Percentiles rank a stretch among this genome's conserved stretches.
These are phyloP conservation scores for Gracilaria gracilis DNA, from an alignment of 23 red algal species.

Conservation along the genomic window DNA sequence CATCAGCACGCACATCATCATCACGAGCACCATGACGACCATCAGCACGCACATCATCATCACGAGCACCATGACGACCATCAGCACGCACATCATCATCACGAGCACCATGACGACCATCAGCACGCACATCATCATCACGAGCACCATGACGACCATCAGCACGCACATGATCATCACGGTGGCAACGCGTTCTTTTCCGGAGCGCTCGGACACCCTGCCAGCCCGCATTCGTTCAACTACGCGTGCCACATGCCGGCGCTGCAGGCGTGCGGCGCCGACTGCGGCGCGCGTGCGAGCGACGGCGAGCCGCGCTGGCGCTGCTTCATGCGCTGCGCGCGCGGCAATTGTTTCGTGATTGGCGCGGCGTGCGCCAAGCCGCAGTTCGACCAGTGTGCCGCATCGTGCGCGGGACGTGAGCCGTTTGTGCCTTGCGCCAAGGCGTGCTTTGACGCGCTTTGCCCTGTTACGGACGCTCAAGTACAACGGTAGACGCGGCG, in stretches of 20 bases:
- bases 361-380: not conserved
- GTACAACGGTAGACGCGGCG: no score
- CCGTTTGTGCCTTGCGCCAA: not conserved
- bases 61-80: no score
- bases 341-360: not conserved
- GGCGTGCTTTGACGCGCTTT: not conserved
- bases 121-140: no score
- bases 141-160: no score
- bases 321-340: not conserved
- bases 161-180: no score
- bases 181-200: not conserved
- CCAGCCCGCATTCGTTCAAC: not conserved
- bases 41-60: no score
- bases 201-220: not conserved
- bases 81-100: no score
- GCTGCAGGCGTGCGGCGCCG: not conserved
- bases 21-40: no score
- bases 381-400: not conserved
- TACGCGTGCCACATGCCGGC: not conserved
- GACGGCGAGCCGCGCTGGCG: not conserved
- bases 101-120: no score
- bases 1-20: not conserved
- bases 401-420: not conserved
- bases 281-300: no score
- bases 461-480: no score